Conservation (phyloP, 1,284 basidiomycete genomes). For the Coriolopsis trogii region DNA sequence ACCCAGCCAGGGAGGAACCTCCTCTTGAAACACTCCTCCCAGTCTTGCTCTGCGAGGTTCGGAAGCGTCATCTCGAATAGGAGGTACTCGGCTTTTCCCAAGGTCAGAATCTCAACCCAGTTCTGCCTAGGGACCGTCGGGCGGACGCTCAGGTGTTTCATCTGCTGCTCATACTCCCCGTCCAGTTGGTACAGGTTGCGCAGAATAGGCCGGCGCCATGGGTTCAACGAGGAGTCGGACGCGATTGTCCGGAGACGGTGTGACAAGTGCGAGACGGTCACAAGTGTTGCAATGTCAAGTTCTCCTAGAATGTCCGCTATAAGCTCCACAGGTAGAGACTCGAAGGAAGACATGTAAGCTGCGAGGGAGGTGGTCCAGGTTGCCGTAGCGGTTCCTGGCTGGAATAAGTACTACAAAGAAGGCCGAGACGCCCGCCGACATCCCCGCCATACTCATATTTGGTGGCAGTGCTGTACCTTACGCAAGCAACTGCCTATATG, state of each 20-base stretch:
- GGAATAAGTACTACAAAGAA: neutral
- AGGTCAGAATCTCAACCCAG: constrained; percentile 70
- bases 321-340: constrained; percentile 71
- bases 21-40: constrained; percentile 70
- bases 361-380: neutral
- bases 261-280: constrained; percentile 60
- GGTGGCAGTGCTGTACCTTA: constrained; percentile 10
- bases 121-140: constrained; percentile 68
- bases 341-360: constrained; percentile 32
- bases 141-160: constrained; percentile 63
- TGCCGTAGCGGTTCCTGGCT: neutral
- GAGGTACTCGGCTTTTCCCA: constrained; percentile 60
- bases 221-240: constrained; percentile 67
- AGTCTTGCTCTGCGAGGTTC: constrained; percentile 61
- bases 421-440: constrained; percentile 7
- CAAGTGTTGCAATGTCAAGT: constrained; percentile 62
- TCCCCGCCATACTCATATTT: constrained; percentile 1
- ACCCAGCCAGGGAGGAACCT: constrained; percentile 74
- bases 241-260: constrained; percentile 55
- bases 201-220: constrained; percentile 71
- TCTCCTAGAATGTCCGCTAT: constrained; percentile 72
- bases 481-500: neutral
- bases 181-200: constrained; percentile 47
- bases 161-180: constrained; percentile 48
- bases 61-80: constrained; percentile 69